A percentile compares a stretch with the other conserved stretches of the same genome.
phyloP scores from a whole-genome alignment of 441 rosid genomes.

The Syzygium syzygioides region DNA sequence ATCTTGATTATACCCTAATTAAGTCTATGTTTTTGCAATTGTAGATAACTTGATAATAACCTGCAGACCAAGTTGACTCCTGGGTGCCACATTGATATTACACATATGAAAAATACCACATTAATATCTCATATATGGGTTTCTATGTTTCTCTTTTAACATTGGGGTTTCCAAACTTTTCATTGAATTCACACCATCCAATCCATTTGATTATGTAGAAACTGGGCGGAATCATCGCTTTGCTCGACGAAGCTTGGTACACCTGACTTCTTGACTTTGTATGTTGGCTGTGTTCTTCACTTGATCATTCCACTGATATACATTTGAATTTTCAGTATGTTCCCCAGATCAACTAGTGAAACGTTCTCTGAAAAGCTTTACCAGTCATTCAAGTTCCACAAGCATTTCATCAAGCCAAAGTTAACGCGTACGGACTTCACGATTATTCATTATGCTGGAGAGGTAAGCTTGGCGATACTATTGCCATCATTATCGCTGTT shows the following conservation, averaged over 20 bases:
- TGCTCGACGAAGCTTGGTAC: conserved; percentile 85
- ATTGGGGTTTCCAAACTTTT: not conserved
- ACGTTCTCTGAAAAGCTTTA: conserved; percentile 68
- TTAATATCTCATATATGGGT: not conserved
- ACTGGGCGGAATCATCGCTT: conserved; percentile 69
- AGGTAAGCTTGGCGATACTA: conserved; percentile 24
- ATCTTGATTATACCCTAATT: not conserved
- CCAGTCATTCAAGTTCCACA: conserved; percentile 58
- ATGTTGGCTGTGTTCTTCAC: conserved; percentile 7
- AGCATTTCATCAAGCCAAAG: conserved; percentile 67
- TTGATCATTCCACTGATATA: conserved; percentile 2
- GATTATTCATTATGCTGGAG: conserved; percentile 71
- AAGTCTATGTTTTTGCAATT: not conserved
- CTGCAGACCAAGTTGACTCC: not conserved
- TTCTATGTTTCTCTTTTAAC: not conserved
- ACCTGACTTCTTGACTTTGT: not conserved
- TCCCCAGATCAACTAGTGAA: conserved; percentile 70
- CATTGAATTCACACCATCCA: conserved; percentile 6
- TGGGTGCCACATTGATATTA: not conserved
- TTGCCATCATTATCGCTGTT: not conserved
- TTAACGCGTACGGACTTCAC: conserved; percentile 58
- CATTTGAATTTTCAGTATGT: conserved; percentile 43
- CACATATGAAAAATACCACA: not conserved
- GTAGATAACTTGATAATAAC: not conserved
- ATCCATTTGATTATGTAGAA: conserved; percentile 41